Evolutionary conservation across 2,329 filamentous ascomycete species (phyloP).

Genomic region (Exophiala xenobiotica): DNA sequence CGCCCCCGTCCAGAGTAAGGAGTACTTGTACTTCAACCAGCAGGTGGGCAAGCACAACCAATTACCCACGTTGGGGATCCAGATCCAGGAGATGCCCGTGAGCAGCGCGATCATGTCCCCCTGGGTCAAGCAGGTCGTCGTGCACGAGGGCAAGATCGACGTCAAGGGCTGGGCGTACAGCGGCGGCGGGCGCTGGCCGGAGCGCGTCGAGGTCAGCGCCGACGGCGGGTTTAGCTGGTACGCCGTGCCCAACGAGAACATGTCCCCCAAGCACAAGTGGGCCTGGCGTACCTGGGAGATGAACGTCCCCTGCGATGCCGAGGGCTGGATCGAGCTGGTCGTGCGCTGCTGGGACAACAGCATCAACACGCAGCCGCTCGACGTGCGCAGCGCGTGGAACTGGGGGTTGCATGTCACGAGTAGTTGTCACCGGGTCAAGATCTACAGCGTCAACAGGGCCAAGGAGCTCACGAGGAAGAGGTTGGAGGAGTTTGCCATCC

Average conservation of each 20-base stretch:
- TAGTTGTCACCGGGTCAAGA: constrained; percentile 40
- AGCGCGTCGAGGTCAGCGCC: constrained; percentile 62
- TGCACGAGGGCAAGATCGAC: constrained; percentile 62
- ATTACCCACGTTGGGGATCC: constrained; percentile 59
- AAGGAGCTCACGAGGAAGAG: constrained; percentile 32
- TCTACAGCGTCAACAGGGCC: constrained; percentile 47
- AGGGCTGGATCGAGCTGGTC: constrained; percentile 62
- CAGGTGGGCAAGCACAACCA: constrained; percentile 68
- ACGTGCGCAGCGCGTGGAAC: constrained; percentile 55
- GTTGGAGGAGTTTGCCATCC: constrained; percentile 34
- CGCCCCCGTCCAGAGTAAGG: constrained; percentile 63
- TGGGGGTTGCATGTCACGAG: constrained; percentile 43
- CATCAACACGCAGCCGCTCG: constrained; percentile 60
- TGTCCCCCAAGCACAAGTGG: constrained; percentile 62
- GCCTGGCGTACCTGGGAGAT: constrained; percentile 66
- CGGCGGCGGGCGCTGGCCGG: constrained; percentile 59
- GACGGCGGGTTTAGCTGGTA: constrained; percentile 68
- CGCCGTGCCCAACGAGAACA: constrained; percentile 57
- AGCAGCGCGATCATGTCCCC: constrained; percentile 66
- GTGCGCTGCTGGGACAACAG: constrained; percentile 63
- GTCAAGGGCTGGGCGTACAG: constrained; percentile 61
- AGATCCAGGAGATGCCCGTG: constrained; percentile 72
- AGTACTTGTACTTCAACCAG: constrained; percentile 68
- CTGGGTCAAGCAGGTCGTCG: constrained; percentile 57
- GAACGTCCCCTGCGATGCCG: constrained; percentile 61